Conservation (phyloP, 2,329 filamentous ascomycete genomes). For the Tolypocladium nubicola region DNA sequence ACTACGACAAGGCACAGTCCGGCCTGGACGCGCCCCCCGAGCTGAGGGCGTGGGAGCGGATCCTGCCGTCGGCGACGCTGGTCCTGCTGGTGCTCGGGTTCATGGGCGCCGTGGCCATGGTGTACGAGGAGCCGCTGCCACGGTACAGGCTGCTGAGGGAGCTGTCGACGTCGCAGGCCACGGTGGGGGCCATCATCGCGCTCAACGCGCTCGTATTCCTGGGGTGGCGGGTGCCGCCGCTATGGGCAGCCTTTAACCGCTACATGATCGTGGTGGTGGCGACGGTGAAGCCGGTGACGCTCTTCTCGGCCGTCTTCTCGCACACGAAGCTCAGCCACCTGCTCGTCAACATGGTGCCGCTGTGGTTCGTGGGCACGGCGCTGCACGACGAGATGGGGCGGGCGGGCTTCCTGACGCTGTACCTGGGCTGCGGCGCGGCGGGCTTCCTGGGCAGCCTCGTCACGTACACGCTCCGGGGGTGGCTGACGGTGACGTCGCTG, state of each 20-base stretch:
- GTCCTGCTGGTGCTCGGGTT: slow-evolving; percentile 33
- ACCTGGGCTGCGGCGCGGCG: slow-evolving; percentile 45
- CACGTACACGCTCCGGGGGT: slow-evolving; percentile 33
- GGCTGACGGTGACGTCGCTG: slow-evolving; percentile 40
- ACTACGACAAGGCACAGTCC: slow-evolving; percentile 36
- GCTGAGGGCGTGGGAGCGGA: slow-evolving; percentile 37
- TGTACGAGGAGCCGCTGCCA: slow-evolving; percentile 43
- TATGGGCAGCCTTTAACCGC: slow-evolving; percentile 57
- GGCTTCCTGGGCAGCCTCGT: slow-evolving; percentile 49
- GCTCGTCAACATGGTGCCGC: slow-evolving; percentile 49
- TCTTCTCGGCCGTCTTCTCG: slow-evolving; percentile 58
- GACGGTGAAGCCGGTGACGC: slow-evolving; percentile 49
- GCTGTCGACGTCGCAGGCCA: slow-evolving; percentile 51
- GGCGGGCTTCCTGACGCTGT: slow-evolving; percentile 58
- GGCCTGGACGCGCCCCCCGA: slow-evolving; percentile 40
- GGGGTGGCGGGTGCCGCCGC: slow-evolving; percentile 52
- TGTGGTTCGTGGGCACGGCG: slow-evolving; percentile 56
- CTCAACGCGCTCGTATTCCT: slow-evolving; percentile 46
- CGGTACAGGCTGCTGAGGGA: slow-evolving; percentile 46
- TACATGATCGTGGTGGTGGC: slow-evolving; percentile 57
- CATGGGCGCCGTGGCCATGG: slow-evolving; percentile 30
- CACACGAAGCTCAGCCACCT: slow-evolving; percentile 56
- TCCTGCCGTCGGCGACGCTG: slow-evolving; percentile 43
- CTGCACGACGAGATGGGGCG: slow-evolving; percentile 63
- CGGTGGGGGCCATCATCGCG: slow-evolving; percentile 50